These are phyloP conservation scores for Aspergillus melleus DNA, from an alignment of 2,329 filamentous ascomycete genomes.

Conservation along the genomic window DNA sequence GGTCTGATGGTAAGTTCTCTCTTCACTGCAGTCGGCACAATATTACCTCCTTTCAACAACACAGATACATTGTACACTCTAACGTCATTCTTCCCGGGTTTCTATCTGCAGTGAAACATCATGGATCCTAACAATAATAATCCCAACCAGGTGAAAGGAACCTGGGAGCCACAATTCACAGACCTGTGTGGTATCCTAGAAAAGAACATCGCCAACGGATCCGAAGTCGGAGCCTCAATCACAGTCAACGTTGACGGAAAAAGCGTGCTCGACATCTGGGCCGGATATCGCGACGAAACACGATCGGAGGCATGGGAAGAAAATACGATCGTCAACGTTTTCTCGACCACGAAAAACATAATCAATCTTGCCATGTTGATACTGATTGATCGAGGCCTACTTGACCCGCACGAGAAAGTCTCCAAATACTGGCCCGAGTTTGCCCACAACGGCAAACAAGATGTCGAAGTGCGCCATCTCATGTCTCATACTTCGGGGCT, in stretches of 20 bases:
- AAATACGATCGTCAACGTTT: constrained; percentile 45
- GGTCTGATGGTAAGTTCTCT: too few relatives aligned
- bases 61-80: not conserved
- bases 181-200: constrained; percentile 36
- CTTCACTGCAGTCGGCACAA: too few relatives aligned
- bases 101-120: not conserved
- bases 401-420: constrained; percentile 41
- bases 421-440: constrained; percentile 51
- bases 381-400: constrained; percentile 41
- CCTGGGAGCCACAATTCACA: constrained; percentile 39
- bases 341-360: constrained; percentile 44
- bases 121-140: not conserved
- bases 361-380: constrained; percentile 39
- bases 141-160: constrained; percentile 31
- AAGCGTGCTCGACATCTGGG: constrained; percentile 49
- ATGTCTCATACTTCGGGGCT: constrained; percentile 43
- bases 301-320: constrained; percentile 37
- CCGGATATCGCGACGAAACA: constrained; percentile 37
- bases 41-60: too few relatives aligned
- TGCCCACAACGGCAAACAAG: constrained; percentile 42
- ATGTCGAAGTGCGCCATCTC: constrained; percentile 42
- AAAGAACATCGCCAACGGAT: constrained; percentile 36
- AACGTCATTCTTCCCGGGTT: not conserved
- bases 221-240: constrained; percentile 49
- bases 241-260: constrained; percentile 43